Evolutionary conservation across 2,329 filamentous ascomycete genomes (phyloP), one percentile per base, ranked within the genome.

Genomic region (Alternaria alternata): DNA sequence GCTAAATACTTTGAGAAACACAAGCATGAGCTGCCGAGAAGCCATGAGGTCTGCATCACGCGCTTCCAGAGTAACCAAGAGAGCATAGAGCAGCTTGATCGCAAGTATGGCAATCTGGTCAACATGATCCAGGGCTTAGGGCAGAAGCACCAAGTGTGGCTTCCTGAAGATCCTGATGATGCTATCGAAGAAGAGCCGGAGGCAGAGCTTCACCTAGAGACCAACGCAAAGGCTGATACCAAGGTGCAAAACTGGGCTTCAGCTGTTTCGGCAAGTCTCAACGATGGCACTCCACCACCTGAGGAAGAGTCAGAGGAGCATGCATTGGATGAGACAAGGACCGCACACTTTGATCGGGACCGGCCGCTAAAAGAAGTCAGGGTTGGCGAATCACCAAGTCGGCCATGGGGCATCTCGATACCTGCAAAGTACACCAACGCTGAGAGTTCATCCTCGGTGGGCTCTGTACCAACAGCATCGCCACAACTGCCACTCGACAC

Each of bases 51-150:
- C 44, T 98, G 94, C 78, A 89, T 98, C 62, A 89, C 91, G 73
- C 88, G 94, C 58, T 97, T 97, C 75, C 92, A 96, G 79, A 90
- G 88, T 78, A 94, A 94, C 72, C 90, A 94, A 69, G 87, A 91
- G 64, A 91, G 94, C 72, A 91, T 96, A 73, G 88, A 89, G 66
- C 92, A 96, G 79, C 84, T 98, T 56, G 94, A 98, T 77, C 92
- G 92, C 64, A 98, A 97, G 78, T 98, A 97, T 76, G 93, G 93
- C 66, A 94, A 90, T 75, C 83, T 97, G 43, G 93, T 92, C 68
- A 96, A 88, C 80, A 97, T 98, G 94, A 96, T 98, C 62, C 90
- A 95, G 76, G 93, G 93, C 8, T 83, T 98, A 39, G 92, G 93
- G 49, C 87, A 90, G 65, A 92, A 96, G 69, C 94, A 98, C 75